Conservation (phyloP, 805 yeast genomes). For the Tetrapisispora iriomotensis region DNA sequence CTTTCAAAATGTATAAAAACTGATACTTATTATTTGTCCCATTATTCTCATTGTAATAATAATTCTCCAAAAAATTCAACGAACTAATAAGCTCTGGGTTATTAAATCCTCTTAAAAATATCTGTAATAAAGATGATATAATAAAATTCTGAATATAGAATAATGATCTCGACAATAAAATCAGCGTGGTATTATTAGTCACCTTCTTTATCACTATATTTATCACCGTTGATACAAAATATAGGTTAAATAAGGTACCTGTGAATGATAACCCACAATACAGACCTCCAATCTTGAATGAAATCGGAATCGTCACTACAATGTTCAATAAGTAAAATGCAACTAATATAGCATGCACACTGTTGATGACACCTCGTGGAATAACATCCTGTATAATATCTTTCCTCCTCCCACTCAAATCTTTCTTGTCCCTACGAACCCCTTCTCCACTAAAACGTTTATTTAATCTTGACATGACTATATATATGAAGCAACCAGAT, state of each 20-base stretch:
- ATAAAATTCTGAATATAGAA: slow-evolving; percentile 77
- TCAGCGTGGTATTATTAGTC: slow-evolving; percentile 14
- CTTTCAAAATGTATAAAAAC: not conserved
- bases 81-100: slow-evolving; percentile 17
- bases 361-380: slow-evolving; percentile 10
- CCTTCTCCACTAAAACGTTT: not conserved
- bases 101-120: slow-evolving; percentile 50
- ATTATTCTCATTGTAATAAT: not conserved
- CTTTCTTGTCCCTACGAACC: not conserved
- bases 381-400: not conserved
- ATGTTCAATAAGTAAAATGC: slow-evolving; percentile 57
- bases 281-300: slow-evolving; percentile 89
- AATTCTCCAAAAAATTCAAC: not conserved
- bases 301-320: slow-evolving; percentile 76
- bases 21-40: not conserved
- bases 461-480: not conserved
- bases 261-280: slow-evolving; percentile 83
- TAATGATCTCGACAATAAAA: slow-evolving; percentile 30
- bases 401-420: slow-evolving; percentile 1
- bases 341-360: slow-evolving; percentile 34
- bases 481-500: no score
- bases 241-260: slow-evolving; percentile 57
- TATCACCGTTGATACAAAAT: slow-evolving; percentile 63
- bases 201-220: slow-evolving; percentile 39
- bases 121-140: slow-evolving; percentile 70